These are phyloP conservation scores for Termitomyces sp. DNA, from an alignment of 1,284 basidiomycete genomes.

Conservation along the genomic window DNA sequence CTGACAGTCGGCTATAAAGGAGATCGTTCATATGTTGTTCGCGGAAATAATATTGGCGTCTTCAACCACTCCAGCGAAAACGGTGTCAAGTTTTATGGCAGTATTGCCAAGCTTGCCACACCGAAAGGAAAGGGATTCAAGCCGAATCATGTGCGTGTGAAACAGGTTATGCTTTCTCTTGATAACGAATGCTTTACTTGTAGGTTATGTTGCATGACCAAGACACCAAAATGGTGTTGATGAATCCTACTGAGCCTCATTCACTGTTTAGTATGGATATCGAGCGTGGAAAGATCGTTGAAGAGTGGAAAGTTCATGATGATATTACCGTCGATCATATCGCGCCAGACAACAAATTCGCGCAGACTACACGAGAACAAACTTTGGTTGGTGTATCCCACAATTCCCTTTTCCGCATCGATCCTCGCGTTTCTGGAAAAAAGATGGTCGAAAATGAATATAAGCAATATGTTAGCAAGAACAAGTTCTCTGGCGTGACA, in stretches of 20 bases:
- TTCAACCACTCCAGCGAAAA: slow-evolving; percentile 82
- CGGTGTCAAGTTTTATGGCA: slow-evolving; percentile 83
- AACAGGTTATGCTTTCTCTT: not conserved
- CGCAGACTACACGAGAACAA: slow-evolving; percentile 89
- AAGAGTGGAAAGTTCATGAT: slow-evolving; percentile 98
- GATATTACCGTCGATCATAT: slow-evolving; percentile 84
- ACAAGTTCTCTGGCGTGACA: slow-evolving; percentile 90
- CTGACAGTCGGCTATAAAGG: slow-evolving; percentile 96
- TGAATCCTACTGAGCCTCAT: slow-evolving; percentile 82
- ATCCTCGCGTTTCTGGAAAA: slow-evolving; percentile 86
- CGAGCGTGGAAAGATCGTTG: slow-evolving; percentile 94
- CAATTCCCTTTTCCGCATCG: slow-evolving; percentile 96
- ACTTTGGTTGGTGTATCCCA: slow-evolving; percentile 91
- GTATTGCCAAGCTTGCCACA: slow-evolving; percentile 82
- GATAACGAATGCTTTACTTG: not conserved
- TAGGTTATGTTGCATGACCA: slow-evolving; percentile 98
- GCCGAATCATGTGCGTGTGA: slow-evolving; percentile 68
- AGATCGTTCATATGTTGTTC: slow-evolving; percentile 92
- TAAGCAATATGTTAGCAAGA: slow-evolving; percentile 96
- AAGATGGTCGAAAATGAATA: slow-evolving; percentile 95
- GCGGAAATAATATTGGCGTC: slow-evolving; percentile 96
- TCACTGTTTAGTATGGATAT: slow-evolving; percentile 92
- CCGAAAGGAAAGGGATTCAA: slow-evolving; percentile 82
- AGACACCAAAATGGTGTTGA: slow-evolving; percentile 93
- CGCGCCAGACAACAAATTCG: slow-evolving; percentile 91